Evolutionary conservation across 148 eudicot genomes (phyloP).

Genomic region (Rhododendron mucronatum): DNA sequence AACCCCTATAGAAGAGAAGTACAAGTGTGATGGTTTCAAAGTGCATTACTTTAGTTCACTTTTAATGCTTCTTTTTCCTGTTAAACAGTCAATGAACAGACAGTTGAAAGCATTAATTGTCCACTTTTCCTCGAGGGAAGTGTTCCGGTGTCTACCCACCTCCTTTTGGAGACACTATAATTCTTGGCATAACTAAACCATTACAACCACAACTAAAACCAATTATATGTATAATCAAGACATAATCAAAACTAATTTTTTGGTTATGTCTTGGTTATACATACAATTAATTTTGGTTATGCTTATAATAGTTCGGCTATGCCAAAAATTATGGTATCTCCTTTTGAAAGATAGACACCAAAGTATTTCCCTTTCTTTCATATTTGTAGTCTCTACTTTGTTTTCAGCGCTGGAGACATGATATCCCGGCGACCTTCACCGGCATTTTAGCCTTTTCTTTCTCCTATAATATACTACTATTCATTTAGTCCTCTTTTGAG

Average conservation of each 20-base stretch:
- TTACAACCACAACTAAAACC: too few species aligned
- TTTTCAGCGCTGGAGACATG: background rate
- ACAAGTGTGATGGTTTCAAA: background rate
- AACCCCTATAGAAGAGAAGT: background rate
- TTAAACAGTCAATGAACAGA: background rate
- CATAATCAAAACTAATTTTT: too few species aligned
- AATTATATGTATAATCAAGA: too few species aligned
- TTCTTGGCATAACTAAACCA: too few species aligned
- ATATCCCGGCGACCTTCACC: background rate
- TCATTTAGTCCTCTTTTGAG: background rate
- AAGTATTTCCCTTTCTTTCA: background rate
- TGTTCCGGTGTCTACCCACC: too few species aligned
- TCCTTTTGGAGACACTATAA: too few species aligned
- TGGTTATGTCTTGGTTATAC: too few species aligned
- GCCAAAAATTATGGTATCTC: too few species aligned
- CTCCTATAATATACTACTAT: background rate
- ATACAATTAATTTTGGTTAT: too few species aligned
- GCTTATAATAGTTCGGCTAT: too few species aligned
- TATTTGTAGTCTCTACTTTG: background rate
- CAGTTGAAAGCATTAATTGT: background rate
- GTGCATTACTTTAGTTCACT: background rate
- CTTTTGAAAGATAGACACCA: too few species aligned
- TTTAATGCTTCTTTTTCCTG: background rate
- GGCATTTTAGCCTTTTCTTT: background rate
- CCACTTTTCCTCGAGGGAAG: background rate